Percentiles rank a stretch among this genome's conserved stretches.
phyloP scores from a whole-genome alignment of 805 yeast species.

The Komagataella phaffii region DNA sequence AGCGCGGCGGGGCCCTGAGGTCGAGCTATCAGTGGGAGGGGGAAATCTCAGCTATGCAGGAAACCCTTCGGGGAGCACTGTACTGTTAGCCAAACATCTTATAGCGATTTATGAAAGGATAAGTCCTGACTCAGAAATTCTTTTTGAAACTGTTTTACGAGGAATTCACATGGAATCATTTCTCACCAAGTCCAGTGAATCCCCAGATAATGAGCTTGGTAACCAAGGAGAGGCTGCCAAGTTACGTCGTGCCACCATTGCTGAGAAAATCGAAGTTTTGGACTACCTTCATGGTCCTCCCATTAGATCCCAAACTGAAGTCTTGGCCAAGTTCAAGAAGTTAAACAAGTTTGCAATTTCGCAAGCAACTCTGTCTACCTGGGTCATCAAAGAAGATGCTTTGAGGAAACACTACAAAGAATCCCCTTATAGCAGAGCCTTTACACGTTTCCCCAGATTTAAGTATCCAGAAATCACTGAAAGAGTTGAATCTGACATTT shows the following conservation, averaged over 20 bases:
- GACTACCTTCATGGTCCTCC: constrained; percentile 20
- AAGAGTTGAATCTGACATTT: constrained; percentile 16
- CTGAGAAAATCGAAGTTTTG: constrained; percentile 18
- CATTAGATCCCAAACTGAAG: constrained; percentile 12
- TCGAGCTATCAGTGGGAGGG: not conserved
- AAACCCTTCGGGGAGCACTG: not conserved
- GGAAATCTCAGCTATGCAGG: not conserved
- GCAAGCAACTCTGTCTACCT: constrained; percentile 21
- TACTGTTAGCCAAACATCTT: not conserved
- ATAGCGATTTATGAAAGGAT: not conserved
- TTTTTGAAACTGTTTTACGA: not conserved
- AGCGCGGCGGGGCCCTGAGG: not conserved
- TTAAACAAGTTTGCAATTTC: constrained; percentile 15
- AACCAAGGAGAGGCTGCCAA: not conserved
- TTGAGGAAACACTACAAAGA: constrained; percentile 11
- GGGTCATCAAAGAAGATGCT: constrained; percentile 14
- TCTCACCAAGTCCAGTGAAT: not conserved
- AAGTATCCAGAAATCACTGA: constrained; percentile 19
- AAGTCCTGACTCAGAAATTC: not conserved
- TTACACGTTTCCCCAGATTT: constrained; percentile 17
- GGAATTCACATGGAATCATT: not conserved
- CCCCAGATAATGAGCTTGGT: constrained; percentile 1
- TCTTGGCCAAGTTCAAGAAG: constrained; percentile 11
- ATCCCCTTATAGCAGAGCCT: constrained; percentile 15
- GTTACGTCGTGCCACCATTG: constrained; percentile 16